These are phyloP conservation scores for Dryas integrifolia DNA, from an alignment of 331 rosid genomes.

Conservation along the genomic window DNA sequence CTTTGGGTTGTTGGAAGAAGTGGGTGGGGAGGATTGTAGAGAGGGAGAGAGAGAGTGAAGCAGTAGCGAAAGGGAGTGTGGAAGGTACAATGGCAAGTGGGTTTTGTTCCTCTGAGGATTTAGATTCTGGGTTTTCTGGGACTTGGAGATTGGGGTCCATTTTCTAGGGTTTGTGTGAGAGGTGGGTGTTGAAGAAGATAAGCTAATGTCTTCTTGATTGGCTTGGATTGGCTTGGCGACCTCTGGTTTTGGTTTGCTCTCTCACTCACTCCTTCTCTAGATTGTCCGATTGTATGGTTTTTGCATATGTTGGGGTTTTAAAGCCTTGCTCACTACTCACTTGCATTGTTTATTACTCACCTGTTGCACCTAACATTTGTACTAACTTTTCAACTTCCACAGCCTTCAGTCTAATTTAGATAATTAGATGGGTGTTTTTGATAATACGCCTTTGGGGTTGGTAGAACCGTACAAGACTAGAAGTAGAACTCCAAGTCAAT, in stretches of 20 bases:
- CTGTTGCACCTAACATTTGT: slow-evolving; percentile 10
- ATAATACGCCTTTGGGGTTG: not conserved
- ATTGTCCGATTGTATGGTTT: not conserved
- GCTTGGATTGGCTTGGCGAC: not conserved
- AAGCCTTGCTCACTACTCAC: not conserved
- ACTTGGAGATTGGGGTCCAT: slow-evolving; percentile 47
- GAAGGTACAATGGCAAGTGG: slow-evolving; percentile 28
- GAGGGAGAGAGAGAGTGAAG: slow-evolving; percentile 71
- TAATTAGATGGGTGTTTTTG: not conserved
- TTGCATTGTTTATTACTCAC: not conserved
- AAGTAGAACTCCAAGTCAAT: not conserved
- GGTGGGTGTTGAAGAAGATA: slow-evolving; percentile 18
- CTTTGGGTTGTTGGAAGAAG: slow-evolving; percentile 52
- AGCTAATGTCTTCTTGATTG: slow-evolving; percentile 7
- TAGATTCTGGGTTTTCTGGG: slow-evolving; percentile 40
- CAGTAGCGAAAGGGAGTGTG: slow-evolving; percentile 48
- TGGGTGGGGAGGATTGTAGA: slow-evolving; percentile 49
- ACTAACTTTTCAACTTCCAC: slow-evolving; percentile 2
- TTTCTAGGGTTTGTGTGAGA: not conserved
- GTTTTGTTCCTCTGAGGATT: slow-evolving; percentile 42
- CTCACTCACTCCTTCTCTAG: not conserved
- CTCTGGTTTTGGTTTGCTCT: not conserved
- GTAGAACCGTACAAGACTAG: not conserved
- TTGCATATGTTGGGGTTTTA: not conserved
- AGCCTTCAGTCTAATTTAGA: slow-evolving; percentile 3